These are phyloP conservation scores for Malania oleifera DNA, from an alignment of 164 flowering plant species.

Conservation along the genomic window DNA sequence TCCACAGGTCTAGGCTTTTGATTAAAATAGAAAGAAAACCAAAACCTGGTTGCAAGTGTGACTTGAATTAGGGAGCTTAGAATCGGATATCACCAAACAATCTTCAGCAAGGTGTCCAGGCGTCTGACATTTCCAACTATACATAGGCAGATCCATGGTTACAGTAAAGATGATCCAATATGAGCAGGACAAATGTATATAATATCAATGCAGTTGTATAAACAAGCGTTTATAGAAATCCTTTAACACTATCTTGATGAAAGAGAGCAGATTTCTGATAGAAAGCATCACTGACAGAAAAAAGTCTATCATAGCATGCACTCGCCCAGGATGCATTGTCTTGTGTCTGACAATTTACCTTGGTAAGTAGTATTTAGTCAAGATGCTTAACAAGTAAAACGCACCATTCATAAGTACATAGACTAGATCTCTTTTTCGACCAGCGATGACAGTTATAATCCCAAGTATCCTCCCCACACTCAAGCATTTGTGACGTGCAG, in stretches of 20 bases:
- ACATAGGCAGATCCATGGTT: conserved; percentile 12
- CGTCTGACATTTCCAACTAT: conserved; percentile 82
- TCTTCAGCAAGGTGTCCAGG: conserved; percentile 94
- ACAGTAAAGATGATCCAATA: neutral
- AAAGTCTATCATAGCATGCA: neutral
- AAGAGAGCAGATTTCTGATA: neutral
- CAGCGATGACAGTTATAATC: conserved; percentile 50
- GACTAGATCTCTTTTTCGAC: conserved; percentile 55
- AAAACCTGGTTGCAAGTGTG: conserved; percentile 25
- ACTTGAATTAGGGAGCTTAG: conserved; percentile 14
- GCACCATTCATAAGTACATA: conserved; percentile 77
- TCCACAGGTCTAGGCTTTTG: neutral
- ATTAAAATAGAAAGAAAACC: neutral
- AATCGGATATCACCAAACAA: conserved; percentile 43
- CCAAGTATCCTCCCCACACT: conserved; percentile 52
- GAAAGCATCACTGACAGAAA: neutral
- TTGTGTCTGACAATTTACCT: too few species aligned
- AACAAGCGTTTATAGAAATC: too few species aligned
- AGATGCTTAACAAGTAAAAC: neutral
- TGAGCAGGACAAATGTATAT: too few species aligned
- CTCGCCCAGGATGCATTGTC: too few species aligned
- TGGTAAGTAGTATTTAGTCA: too few species aligned
- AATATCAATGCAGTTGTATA: too few species aligned
- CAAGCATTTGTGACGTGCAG: conserved; percentile 25
- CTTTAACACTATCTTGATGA: neutral